Conservation (phyloP, 1,139 yeast genomes). For the Yamadazyma atlantica region DNA sequence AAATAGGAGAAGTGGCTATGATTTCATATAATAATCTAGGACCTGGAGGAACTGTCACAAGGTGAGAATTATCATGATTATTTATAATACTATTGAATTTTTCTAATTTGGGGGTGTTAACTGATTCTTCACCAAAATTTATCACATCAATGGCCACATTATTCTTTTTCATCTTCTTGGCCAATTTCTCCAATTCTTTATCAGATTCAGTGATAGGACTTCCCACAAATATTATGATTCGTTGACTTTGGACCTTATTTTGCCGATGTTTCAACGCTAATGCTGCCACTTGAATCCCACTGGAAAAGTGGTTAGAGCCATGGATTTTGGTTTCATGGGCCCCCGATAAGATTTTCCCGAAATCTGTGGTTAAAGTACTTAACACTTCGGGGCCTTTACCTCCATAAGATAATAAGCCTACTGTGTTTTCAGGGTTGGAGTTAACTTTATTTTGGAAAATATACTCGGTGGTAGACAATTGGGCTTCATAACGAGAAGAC, state of each 20-base stretch:
- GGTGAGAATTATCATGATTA: constrained; percentile 77
- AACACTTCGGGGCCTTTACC: constrained; percentile 84
- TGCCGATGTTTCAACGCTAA: constrained; percentile 95
- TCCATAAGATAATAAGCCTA: constrained; percentile 85
- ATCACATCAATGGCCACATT: constrained; percentile 86
- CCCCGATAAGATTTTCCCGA: constrained; percentile 85
- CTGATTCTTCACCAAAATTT: constrained; percentile 86
- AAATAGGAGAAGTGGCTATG: constrained; percentile 67
- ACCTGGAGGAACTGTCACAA: constrained; percentile 87
- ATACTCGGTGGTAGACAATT: constrained; percentile 86
- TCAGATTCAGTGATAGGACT: constrained; percentile 75
- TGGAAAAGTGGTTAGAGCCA: constrained; percentile 69
- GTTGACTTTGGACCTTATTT: constrained; percentile 86
- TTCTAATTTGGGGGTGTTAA: constrained; percentile 77
- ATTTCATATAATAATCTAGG: constrained; percentile 77
- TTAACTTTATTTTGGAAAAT: constrained; percentile 84
- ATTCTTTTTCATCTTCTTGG: constrained; percentile 92
- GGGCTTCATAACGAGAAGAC: constrained; percentile 89
- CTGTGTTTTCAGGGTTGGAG: constrained; percentile 91
- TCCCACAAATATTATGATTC: constrained; percentile 89
- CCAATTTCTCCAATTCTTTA: constrained; percentile 76
- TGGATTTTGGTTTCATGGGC: constrained; percentile 76
- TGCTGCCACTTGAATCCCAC: constrained; percentile 96
- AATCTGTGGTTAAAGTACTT: constrained; percentile 84
- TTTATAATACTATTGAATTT: constrained; percentile 73